Evolutionary conservation across 306 rosid species (phyloP).

Genomic region (Prunus padus): DNA sequence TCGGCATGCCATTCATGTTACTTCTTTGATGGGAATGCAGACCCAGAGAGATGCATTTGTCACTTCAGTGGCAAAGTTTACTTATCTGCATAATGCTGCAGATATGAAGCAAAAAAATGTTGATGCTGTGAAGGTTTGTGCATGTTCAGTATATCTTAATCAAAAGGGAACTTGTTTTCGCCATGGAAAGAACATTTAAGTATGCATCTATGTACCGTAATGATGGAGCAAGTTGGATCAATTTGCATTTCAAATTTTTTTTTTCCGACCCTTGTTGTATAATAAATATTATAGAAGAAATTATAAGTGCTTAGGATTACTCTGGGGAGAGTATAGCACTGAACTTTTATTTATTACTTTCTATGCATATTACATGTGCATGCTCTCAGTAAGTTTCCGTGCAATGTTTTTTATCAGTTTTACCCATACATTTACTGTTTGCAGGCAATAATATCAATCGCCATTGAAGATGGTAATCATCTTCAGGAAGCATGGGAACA

Average conservation of each 20-base stretch:
- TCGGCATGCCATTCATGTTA: conserved; percentile 92
- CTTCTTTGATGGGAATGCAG: conserved; percentile 97
- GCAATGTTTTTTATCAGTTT: conserved; percentile 4
- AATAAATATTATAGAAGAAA: background rate
- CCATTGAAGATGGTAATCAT: conserved; percentile 94
- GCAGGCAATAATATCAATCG: conserved; percentile 90
- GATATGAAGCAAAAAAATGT: conserved; percentile 99
- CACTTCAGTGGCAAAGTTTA: conserved; percentile 97
- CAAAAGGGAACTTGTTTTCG: background rate
- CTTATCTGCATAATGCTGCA: conserved; percentile 93
- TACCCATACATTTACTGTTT: conserved; percentile 24
- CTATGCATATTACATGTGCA: background rate
- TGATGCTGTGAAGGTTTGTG: conserved; percentile 91
- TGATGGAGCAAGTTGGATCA: conserved; percentile 6
- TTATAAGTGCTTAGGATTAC: background rate
- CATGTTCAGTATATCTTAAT: conserved; percentile 21
- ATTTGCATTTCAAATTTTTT: background rate
- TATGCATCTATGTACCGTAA: background rate
- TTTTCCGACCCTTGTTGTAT: background rate
- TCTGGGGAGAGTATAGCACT: background rate
- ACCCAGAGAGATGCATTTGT: conserved; percentile 98
- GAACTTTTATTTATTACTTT: background rate
- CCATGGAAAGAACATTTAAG: background rate
- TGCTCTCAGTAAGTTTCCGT: background rate
- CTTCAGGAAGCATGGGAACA: conserved; percentile 98